A percentile compares a stretch with the other conserved stretches of the same genome.
These are phyloP conservation scores for Apiotrichum veenhuisii DNA, from an alignment of 1,284 basidiomycete species.

Conservation along the genomic window DNA sequence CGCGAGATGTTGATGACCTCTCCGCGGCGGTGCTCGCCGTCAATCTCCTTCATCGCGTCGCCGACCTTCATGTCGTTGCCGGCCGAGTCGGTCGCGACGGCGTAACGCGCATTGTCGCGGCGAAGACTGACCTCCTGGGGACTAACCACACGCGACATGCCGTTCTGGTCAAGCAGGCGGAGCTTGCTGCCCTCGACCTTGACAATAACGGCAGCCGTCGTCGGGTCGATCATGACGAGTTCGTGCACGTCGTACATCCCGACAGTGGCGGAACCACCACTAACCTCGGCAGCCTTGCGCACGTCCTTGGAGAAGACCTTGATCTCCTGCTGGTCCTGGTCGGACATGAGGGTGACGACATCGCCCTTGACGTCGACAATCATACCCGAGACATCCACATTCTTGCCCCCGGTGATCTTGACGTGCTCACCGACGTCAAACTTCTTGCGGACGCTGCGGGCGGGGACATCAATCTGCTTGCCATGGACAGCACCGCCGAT, in stretches of 20 bases:
- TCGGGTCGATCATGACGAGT: conserved; percentile 88
- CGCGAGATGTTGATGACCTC: conserved; percentile 92
- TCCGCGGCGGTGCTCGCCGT: conserved; percentile 88
- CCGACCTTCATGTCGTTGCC: conserved; percentile 68
- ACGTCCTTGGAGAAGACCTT: conserved; percentile 97
- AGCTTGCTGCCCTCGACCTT: conserved; percentile 95
- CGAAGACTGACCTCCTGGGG: conserved; percentile 94
- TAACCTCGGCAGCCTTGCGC: conserved; percentile 93
- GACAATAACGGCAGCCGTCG: conserved; percentile 95
- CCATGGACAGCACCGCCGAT: conserved; percentile 62
- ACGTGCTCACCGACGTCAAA: conserved; percentile 98
- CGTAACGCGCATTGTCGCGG: conserved; percentile 67
- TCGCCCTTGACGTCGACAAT: conserved; percentile 89
- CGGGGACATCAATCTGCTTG: conserved; percentile 72
- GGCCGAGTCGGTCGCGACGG: conserved; percentile 85
- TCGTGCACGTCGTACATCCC: conserved; percentile 96
- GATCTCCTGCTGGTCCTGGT: conserved; percentile 94
- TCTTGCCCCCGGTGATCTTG: conserved; percentile 94
- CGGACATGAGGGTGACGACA: conserved; percentile 93
- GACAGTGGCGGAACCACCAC: conserved; percentile 56
- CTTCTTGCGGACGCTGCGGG: conserved; percentile 83
- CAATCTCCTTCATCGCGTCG: conserved; percentile 91
- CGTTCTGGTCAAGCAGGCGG: conserved; percentile 92
- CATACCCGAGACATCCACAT: conserved; percentile 90
- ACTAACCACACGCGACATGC: conserved; percentile 80